Base-by-base conservation (phyloP, 176 grass and related monocot genomes). In the Aechmea fasciata region DNA sequence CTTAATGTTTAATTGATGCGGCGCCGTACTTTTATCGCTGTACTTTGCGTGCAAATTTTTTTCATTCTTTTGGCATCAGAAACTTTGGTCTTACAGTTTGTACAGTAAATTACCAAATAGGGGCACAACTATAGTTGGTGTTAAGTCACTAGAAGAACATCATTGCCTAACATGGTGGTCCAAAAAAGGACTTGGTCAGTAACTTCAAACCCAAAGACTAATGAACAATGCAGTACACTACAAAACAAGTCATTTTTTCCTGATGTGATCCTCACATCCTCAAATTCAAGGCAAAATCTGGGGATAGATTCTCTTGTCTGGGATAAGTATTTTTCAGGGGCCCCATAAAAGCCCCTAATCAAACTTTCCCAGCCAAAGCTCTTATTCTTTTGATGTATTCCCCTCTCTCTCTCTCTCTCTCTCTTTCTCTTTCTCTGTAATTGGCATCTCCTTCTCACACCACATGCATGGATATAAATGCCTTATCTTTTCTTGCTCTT, bases 361-460 rank as follows among this genome's bases (percentile, higher is more conserved):
- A 17, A 41, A 41, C 33, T 41, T 59, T 18, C 54, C 10, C 11
- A 73, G 70, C 29, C 28, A 65, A 48, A 66, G 79, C 70, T 81
- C 14, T 49, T 51, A 77, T 80, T 73, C 49, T 49, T 52, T 13
- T 48, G 41, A 12, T 73, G 48, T 51, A 68, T 62, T 85, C 74
- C 59, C 50, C 33, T 41, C 33, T 41, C 33, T 41, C 33, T 41
- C 33, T 41, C 33, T 41, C 33, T 41, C 33, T 41, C 33, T 41
- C 33, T 41, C 33, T 33, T 3, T 33, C 29, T 33, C 29, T 41
- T 5, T 41, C 33, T 26, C 25, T 26, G 1, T 41, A 41, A 72
- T 79, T 78, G 82, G 82, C 63, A 85, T 88, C 86, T 78, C 47
- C 23, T 68, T 20, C 20, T 63, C 52, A 8, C 52, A 69, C 41